Evolutionary conservation across 1,284 basidiomycete genomes (phyloP).

Genomic region (Moniliophthora roreri): DNA sequence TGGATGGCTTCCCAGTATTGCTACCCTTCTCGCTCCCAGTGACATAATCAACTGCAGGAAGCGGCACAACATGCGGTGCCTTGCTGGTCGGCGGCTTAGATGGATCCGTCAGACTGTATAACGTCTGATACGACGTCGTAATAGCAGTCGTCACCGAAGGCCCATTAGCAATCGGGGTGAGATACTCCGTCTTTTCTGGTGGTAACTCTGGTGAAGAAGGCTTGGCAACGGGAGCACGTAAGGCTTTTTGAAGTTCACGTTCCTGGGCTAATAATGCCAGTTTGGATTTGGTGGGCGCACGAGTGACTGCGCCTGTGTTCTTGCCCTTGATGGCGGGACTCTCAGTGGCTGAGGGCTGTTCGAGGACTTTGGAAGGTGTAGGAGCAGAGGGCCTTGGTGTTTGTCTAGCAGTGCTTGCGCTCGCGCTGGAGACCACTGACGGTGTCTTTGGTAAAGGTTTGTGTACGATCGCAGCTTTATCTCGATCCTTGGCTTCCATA

Average conservation of each 20-base stretch:
- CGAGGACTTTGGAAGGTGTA: constrained; percentile 13
- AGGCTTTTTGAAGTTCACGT: constrained; percentile 44
- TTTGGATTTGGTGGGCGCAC: too few species aligned
- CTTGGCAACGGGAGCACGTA: constrained; percentile 24
- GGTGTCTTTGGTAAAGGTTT: constrained; percentile 25
- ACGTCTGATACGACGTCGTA: constrained; percentile 71
- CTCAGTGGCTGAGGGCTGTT: constrained; percentile 2
- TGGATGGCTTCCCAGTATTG: constrained; percentile 48
- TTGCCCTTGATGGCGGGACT: constrained; percentile 18
- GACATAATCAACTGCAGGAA: constrained; percentile 19
- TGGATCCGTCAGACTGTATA: constrained; percentile 54
- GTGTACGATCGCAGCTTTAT: constrained; percentile 10
- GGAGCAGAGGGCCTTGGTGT: constrained; percentile 18
- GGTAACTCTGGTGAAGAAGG: constrained; percentile 31
- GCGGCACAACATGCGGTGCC: constrained; percentile 40
- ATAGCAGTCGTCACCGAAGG: constrained; percentile 76
- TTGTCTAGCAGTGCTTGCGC: neutral
- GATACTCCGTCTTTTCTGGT: constrained; percentile 57
- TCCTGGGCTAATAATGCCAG: constrained; percentile 35
- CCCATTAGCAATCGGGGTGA: constrained; percentile 74
- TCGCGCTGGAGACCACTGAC: constrained; percentile 4
- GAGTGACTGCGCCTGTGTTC: constrained; percentile 22
- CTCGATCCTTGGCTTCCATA: constrained; percentile 41
- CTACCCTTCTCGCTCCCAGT: constrained; percentile 5
- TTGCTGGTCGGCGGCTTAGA: constrained; percentile 34